Percentiles rank a stretch among this genome's conserved stretches.
Conservation (phyloP, 345 rosid species). For the Melaleuca alternifolia region DNA sequence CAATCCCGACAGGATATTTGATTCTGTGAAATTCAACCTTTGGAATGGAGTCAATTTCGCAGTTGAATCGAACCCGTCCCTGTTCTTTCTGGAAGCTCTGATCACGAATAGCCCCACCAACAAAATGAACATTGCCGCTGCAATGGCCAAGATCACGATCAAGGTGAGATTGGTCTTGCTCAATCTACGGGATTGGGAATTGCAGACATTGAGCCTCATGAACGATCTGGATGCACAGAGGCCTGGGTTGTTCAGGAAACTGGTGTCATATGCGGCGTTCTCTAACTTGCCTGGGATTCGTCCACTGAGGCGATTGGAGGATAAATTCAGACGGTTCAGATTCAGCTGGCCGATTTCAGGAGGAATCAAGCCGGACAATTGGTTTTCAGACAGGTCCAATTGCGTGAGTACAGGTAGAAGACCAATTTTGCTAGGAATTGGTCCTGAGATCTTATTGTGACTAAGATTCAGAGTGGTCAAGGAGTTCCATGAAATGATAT, state of each 20-base stretch:
- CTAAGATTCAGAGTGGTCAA: slow-evolving; percentile 24
- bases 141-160: slow-evolving; percentile 1
- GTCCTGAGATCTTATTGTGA: slow-evolving; percentile 29
- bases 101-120: slow-evolving; percentile 4
- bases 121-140: not conserved
- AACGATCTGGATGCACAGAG: slow-evolving; percentile 23
- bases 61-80: not conserved
- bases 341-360: slow-evolving; percentile 13
- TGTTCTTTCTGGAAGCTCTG: slow-evolving; percentile 16
- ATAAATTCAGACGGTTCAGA: slow-evolving; percentile 23
- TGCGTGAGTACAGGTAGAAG: slow-evolving; percentile 9
- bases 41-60: slow-evolving; percentile 46
- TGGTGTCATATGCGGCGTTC: slow-evolving; percentile 17
- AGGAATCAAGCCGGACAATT: slow-evolving; percentile 38
- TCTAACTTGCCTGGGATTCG: slow-evolving; percentile 26
- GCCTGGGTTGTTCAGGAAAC: slow-evolving; percentile 41
- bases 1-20: slow-evolving; percentile 25
- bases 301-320: slow-evolving; percentile 44
- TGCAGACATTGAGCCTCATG: slow-evolving; percentile 13
- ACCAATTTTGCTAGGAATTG: slow-evolving; percentile 28
- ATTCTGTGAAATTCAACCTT: slow-evolving; percentile 28
- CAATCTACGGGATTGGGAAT: not conserved
- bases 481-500: slow-evolving; percentile 27
- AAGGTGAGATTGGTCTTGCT: not conserved
- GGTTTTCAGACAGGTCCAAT: slow-evolving; percentile 45